phyloP scores from a whole-genome alignment of 176 grass and related monocot species.

The Carex parvula region DNA sequence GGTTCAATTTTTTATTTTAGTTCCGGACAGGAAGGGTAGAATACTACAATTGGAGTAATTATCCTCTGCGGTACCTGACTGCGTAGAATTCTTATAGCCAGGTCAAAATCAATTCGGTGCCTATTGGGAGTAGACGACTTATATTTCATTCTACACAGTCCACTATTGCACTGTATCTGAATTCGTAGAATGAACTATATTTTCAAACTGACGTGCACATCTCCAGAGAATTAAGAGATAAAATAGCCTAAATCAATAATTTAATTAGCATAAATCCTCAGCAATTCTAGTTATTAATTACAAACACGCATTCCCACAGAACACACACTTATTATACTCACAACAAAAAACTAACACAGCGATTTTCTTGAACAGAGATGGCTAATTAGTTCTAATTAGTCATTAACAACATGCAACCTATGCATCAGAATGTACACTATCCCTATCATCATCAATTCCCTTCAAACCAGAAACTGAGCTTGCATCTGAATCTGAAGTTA shows the following conservation, averaged over 20 bases:
- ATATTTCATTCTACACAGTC: too few relatives aligned
- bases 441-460: slow-evolving; percentile 46
- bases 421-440: slow-evolving; percentile 48
- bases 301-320: neutral
- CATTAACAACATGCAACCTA: slow-evolving; percentile 2
- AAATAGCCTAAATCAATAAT: neutral
- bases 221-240: neutral
- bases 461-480: slow-evolving; percentile 45
- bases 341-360: neutral
- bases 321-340: neutral
- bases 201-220: neutral
- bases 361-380: neutral
- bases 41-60: too few relatives aligned
- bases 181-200: neutral
- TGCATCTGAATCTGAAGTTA: slow-evolving; percentile 66
- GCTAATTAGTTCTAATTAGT: slow-evolving; percentile 10
- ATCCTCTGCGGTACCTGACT: too few relatives aligned
- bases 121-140: too few relatives aligned
- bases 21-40: neutral
- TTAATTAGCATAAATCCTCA: neutral
- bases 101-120: too few relatives aligned
- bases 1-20: neutral
- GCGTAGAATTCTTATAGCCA: too few relatives aligned
- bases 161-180: too few relatives aligned
- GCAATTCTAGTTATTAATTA: neutral